phyloP scores from a whole-genome alignment of 108 stramenopile genomes.

The Craspedostauros australis region DNA sequence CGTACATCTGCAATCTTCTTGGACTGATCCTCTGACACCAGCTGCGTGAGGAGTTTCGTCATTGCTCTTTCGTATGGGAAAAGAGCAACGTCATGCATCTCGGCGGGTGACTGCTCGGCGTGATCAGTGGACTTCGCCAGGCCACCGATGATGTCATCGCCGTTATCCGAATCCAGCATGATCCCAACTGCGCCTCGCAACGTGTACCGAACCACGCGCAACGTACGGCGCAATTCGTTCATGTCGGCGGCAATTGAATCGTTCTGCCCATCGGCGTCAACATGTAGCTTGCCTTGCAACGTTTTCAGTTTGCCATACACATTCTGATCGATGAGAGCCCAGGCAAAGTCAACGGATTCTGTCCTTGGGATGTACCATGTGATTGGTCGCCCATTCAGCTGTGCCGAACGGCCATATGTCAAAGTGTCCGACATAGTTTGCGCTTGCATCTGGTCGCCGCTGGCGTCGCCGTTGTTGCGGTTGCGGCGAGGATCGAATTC shows the following conservation, averaged over 20 bases:
- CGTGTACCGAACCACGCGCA: constrained; percentile 65
- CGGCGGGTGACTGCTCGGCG: constrained; percentile 4
- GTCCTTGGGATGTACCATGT: constrained; percentile 68
- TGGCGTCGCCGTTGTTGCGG: neutral
- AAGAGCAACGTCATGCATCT: constrained; percentile 12
- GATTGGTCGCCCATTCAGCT: constrained; percentile 42
- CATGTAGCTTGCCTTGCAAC: constrained; percentile 2
- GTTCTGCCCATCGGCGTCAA: constrained; percentile 3
- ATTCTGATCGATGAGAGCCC: constrained; percentile 34
- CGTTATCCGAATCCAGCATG: constrained; percentile 45
- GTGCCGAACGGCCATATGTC: constrained; percentile 36
- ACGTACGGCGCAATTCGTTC: constrained; percentile 34
- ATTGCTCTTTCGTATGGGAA: constrained; percentile 68
- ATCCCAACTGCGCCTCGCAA: constrained; percentile 68
- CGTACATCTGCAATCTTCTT: constrained; percentile 36
- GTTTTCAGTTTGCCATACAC: constrained; percentile 17
- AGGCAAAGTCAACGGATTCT: constrained; percentile 65
- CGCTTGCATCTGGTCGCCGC: no score
- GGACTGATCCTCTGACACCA: constrained; percentile 30
- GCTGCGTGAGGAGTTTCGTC: constrained; percentile 34
- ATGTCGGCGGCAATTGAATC: constrained; percentile 18
- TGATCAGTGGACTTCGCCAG: neutral
- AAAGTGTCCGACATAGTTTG: neutral
- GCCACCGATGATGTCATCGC: constrained; percentile 19
- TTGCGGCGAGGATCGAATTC: no score